Conservation (phyloP, 352 stramenopile species). For the Pythium dissimile region DNA sequence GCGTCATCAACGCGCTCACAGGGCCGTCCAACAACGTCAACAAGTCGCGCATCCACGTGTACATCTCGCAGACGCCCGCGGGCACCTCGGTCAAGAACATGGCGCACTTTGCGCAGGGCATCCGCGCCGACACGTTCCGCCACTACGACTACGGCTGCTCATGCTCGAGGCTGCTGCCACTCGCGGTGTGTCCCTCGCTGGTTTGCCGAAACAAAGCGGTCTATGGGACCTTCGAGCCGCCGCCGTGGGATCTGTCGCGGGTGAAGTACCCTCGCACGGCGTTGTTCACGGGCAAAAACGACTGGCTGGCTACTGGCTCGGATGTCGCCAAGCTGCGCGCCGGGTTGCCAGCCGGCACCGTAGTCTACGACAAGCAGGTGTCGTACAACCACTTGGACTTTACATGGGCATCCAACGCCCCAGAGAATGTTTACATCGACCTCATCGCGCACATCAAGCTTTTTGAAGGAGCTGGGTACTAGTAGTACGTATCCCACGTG, state of each 20-base stretch:
- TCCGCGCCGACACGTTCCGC: slow-evolving; percentile 54
- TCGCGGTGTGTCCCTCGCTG: slow-evolving; percentile 34
- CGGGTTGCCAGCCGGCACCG: slow-evolving; percentile 39
- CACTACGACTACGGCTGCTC: slow-evolving; percentile 61
- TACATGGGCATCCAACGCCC: slow-evolving; percentile 60
- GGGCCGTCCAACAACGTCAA: slow-evolving; percentile 48
- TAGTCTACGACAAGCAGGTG: slow-evolving; percentile 45
- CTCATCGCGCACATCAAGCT: slow-evolving; percentile 51
- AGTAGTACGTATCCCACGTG: no score
- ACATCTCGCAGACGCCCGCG: slow-evolving; percentile 56
- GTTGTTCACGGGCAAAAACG: slow-evolving; percentile 46
- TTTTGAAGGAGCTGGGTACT: slow-evolving; percentile 50
- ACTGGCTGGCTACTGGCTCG: slow-evolving; percentile 43
- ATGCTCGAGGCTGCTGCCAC: slow-evolving; percentile 31
- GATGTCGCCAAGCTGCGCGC: slow-evolving; percentile 46
- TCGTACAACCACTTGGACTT: slow-evolving; percentile 70
- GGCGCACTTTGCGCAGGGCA: slow-evolving; percentile 55
- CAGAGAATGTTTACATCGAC: slow-evolving; percentile 50
- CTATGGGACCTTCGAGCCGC: slow-evolving; percentile 40
- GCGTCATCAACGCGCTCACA: slow-evolving; percentile 37
- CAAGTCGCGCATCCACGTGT: slow-evolving; percentile 52
- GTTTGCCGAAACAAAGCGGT: slow-evolving; percentile 58
- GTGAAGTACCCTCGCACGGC: slow-evolving; percentile 49
- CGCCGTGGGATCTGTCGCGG: slow-evolving; percentile 34
- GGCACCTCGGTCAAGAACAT: slow-evolving; percentile 66